Percentiles rank a stretch among this genome's conserved stretches.
Evolutionary conservation across 75 land plant species (phyloP).

Genomic region (Ceratopteris richardii): DNA sequence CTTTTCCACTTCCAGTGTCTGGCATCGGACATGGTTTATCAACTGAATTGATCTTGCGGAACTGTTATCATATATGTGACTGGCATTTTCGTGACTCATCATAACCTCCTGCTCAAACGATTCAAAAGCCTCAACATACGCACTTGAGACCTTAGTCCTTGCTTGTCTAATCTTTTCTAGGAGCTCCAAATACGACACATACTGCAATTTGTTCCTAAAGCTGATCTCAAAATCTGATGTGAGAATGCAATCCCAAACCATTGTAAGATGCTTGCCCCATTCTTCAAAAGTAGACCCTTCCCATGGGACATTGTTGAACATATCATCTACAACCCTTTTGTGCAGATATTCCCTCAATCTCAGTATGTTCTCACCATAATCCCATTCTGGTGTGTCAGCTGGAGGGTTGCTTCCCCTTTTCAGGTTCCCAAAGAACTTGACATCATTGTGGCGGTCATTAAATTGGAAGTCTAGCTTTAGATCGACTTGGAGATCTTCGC

Average conservation of each 20-base stretch:
- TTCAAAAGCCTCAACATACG: neutral
- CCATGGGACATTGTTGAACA: constrained; percentile 9
- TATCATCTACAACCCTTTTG: neutral
- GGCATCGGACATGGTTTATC: neutral
- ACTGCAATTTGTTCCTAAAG: neutral
- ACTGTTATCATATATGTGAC: neutral
- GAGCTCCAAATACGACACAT: constrained; percentile 1
- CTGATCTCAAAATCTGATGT: constrained; percentile 12
- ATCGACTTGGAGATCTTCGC: too few relatives aligned
- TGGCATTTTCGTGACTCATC: neutral
- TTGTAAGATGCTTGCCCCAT: constrained; percentile 5
- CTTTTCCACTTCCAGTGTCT: too few relatives aligned
- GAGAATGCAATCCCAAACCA: neutral
- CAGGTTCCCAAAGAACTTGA: constrained; percentile 3
- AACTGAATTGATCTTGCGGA: neutral
- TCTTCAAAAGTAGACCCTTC: constrained; percentile 2
- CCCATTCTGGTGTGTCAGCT: constrained; percentile 1
- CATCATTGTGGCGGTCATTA: neutral
- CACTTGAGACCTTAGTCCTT: neutral
- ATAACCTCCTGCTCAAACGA: neutral
- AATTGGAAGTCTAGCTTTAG: too few relatives aligned
- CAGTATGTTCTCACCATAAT: neutral
- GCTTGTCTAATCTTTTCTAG: neutral
- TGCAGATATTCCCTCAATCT: constrained; percentile 10
- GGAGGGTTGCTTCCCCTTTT: constrained; percentile 1